Evolutionary conservation across 2,329 filamentous ascomycete species (phyloP).

Genomic region (Fusarium keratoplasticum): DNA sequence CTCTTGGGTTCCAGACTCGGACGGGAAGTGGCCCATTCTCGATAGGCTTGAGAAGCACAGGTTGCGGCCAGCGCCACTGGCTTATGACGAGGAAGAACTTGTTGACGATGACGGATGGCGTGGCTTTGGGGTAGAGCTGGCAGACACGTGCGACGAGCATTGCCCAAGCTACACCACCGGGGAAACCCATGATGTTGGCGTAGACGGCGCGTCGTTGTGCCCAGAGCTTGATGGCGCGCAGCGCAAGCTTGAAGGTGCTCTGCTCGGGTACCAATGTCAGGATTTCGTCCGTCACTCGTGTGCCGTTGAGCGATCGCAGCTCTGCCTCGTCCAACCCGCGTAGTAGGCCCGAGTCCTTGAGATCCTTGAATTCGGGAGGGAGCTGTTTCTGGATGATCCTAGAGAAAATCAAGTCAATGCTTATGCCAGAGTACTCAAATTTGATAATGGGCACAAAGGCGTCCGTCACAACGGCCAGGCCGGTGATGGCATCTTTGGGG

Average conservation of each 20-base stretch:
- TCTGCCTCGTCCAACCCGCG: constrained; percentile 89
- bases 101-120: constrained; percentile 85
- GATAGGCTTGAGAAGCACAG: constrained; percentile 89
- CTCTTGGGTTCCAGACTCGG: constrained; percentile 94
- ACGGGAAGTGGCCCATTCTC: constrained; percentile 85
- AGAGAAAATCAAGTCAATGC: constrained; percentile 93
- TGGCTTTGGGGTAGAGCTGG: constrained; percentile 94
- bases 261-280: constrained; percentile 88
- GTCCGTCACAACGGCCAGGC: constrained; percentile 86
- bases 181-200: constrained; percentile 95
- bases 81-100: constrained; percentile 96
- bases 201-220: constrained; percentile 93
- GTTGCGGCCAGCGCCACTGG: constrained; percentile 93
- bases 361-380: constrained; percentile 72
- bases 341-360: constrained; percentile 86
- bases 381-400: constrained; percentile 78
- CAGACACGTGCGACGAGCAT: constrained; percentile 97
- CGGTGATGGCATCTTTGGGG: constrained; percentile 81
- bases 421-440: constrained; percentile 89
- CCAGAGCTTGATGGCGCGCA: constrained; percentile 96
- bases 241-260: constrained; percentile 87
- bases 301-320: constrained; percentile 91
- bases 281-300: constrained; percentile 93
- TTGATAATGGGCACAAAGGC: constrained; percentile 98
- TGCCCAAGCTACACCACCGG: constrained; percentile 96